Evolutionary conservation across 2,329 filamentous ascomycete genomes (phyloP), one percentile per base, ranked within the genome.

Genomic region (Rhynchosporium agropyri): DNA sequence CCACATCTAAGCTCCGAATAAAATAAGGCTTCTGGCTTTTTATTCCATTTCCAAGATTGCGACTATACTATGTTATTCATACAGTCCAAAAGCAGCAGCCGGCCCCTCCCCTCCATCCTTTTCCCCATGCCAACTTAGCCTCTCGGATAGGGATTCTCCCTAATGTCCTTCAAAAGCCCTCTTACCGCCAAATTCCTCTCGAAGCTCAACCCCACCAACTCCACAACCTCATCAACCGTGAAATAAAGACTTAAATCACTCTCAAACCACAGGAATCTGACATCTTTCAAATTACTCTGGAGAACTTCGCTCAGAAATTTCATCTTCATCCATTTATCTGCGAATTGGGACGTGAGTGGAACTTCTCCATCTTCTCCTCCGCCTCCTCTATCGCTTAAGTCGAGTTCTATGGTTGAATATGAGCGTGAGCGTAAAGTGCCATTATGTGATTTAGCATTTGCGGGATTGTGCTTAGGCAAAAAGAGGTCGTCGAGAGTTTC

Each of bases 241-340:
- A 88, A 89, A 73, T 88, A 86, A 43, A 88, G 72, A 66, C 85
- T 87, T 48, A 89, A 76, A 73, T 88, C 85, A 74, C 85, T 86
- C 66, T 89, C 85, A 69, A 83, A 80, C 86, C 86, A 89, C 43
- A 89, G 74, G 66, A 79, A 88, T 62, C 79, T 80, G 61, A 89
- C 83, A 65, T 89, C 86, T 65, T 82, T 83, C 59, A 89, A 77
- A 70, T 89, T 88, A 68, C 85, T 87, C 76, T 89, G 86, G 67
- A 89, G 77, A 33, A 89, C 82, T 73, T 89, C 83, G 65, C 82
- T 83, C 20, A 89, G 77, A 68, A 84, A 89, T 74, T 88, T 85
- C 63, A 89, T 79, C 55, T 85, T 80, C 63, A 89, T 77, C 86
- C 86, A 89, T 55, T 79, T 81, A 2, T 80, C 78, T 3, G 84